Conservation (phyloP, 2,329 filamentous ascomycete species). For the Monilinia laxa region DNA sequence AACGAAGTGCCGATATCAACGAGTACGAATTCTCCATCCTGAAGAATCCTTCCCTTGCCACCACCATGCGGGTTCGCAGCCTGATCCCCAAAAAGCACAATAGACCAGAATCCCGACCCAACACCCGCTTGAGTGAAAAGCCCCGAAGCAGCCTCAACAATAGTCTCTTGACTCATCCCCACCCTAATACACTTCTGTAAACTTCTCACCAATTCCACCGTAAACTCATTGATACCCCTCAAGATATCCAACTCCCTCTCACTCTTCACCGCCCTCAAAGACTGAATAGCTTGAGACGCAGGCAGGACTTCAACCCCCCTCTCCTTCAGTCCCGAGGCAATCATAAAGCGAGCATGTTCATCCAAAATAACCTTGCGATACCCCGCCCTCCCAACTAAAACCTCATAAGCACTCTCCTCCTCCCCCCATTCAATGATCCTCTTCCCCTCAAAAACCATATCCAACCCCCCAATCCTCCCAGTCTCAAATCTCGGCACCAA, state of each 20-base stretch:
- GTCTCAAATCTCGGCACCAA: slow-evolving; percentile 60
- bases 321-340: slow-evolving; percentile 54
- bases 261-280: slow-evolving; percentile 58
- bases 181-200: slow-evolving; percentile 54
- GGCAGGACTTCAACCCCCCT: slow-evolving; percentile 56
- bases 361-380: slow-evolving; percentile 55
- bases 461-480: slow-evolving; percentile 55
- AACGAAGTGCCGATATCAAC: slow-evolving; percentile 60
- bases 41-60: slow-evolving; percentile 48
- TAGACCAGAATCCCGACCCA: slow-evolving; percentile 59
- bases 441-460: slow-evolving; percentile 47
- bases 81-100: slow-evolving; percentile 56
- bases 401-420: slow-evolving; percentile 61
- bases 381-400: slow-evolving; percentile 47
- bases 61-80: slow-evolving; percentile 44
- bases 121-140: slow-evolving; percentile 51
- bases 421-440: slow-evolving; percentile 60
- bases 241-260: slow-evolving; percentile 55
- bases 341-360: slow-evolving; percentile 63
- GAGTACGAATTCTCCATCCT: slow-evolving; percentile 55
- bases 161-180: slow-evolving; percentile 56
- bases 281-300: slow-evolving; percentile 52
- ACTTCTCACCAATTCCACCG: slow-evolving; percentile 57
- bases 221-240: slow-evolving; percentile 61
- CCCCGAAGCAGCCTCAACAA: slow-evolving; percentile 53